These are phyloP conservation scores for Yarrowia sp. DNA, from an alignment of 805 yeast genomes.

Conservation along the genomic window DNA sequence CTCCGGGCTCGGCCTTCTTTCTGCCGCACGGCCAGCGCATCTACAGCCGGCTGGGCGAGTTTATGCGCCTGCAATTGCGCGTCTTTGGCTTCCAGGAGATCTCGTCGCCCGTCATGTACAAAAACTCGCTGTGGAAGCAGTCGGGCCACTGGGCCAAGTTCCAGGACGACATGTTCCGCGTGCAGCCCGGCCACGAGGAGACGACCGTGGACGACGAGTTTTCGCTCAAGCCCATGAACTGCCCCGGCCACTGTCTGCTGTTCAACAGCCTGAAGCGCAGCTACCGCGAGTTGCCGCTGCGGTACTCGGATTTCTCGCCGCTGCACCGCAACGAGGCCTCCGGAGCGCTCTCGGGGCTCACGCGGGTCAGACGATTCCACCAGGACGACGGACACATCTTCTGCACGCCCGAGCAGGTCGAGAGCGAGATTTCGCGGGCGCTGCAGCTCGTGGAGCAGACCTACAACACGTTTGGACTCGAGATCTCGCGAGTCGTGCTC, in stretches of 20 bases:
- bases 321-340: constrained; percentile 92
- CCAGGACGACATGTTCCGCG: constrained; percentile 85
- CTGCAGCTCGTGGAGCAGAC: constrained; percentile 71
- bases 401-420: constrained; percentile 76
- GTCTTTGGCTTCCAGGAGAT: constrained; percentile 88
- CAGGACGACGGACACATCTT: constrained; percentile 98
- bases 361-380: constrained; percentile 91
- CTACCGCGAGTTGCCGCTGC: constrained; percentile 79
- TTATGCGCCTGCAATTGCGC: constrained; percentile 82
- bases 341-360: constrained; percentile 89
- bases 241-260: constrained; percentile 59
- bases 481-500: constrained; percentile 58
- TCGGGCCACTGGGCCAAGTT: constrained; percentile 97
- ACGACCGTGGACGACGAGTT: constrained; percentile 50
- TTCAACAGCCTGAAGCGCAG: constrained; percentile 74
- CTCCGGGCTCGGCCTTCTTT: constrained; percentile 92
- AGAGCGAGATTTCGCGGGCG: constrained; percentile 67
- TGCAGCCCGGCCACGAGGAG: constrained; percentile 32
- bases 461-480: constrained; percentile 65
- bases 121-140: constrained; percentile 77
- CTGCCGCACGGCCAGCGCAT: constrained; percentile 89
- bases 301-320: constrained; percentile 86
- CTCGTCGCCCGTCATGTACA: constrained; percentile 84
- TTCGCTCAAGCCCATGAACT: constrained; percentile 77
- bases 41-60: constrained; percentile 71